phyloP scores from a whole-genome alignment of 768 basidiomycete genomes.

The Auricularia heimuer region DNA sequence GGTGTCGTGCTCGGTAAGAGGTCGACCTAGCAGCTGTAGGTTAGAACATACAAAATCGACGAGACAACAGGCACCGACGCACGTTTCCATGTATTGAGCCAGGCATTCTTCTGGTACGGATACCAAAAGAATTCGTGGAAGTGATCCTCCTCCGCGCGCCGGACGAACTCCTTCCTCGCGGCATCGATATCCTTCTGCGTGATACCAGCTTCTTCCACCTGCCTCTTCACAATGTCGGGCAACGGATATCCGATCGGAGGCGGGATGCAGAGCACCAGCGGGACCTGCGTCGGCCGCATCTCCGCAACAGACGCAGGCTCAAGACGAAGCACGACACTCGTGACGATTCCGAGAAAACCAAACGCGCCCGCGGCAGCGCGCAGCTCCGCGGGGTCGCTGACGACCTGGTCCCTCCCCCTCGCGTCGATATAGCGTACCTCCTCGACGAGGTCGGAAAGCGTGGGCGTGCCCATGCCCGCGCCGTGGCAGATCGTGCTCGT shows the following conservation, averaged over 20 bases:
- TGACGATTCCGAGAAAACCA: slow-evolving; percentile 10
- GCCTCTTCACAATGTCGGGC: neutral
- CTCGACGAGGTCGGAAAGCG: slow-evolving; percentile 8
- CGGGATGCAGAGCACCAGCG: slow-evolving; percentile 8
- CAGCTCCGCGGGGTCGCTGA: slow-evolving; percentile 6
- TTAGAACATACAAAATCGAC: too few relatives aligned
- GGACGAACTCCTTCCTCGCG: slow-evolving; percentile 8
- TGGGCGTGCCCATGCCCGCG: slow-evolving; percentile 6
- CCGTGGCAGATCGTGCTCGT: slow-evolving; percentile 10
- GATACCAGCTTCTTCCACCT: slow-evolving; percentile 3
- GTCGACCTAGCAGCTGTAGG: neutral
- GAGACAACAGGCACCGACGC: neutral
- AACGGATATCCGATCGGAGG: slow-evolving; percentile 9
- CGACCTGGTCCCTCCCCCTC: slow-evolving; percentile 5
- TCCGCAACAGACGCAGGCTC: slow-evolving; percentile 8
- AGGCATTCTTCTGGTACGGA: slow-evolving; percentile 10
- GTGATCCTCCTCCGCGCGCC: slow-evolving; percentile 9
- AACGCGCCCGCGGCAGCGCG: slow-evolving; percentile 10
- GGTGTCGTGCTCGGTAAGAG: neutral
- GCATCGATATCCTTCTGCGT: slow-evolving; percentile 8
- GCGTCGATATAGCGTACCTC: slow-evolving; percentile 9
- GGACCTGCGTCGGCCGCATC: slow-evolving; percentile 9
- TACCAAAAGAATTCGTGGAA: slow-evolving; percentile 12
- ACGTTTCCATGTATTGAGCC: slow-evolving; percentile 12
- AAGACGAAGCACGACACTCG: slow-evolving; percentile 7